Conservation (phyloP, 441 rosid species). For the Raphanus hybrid region DNA sequence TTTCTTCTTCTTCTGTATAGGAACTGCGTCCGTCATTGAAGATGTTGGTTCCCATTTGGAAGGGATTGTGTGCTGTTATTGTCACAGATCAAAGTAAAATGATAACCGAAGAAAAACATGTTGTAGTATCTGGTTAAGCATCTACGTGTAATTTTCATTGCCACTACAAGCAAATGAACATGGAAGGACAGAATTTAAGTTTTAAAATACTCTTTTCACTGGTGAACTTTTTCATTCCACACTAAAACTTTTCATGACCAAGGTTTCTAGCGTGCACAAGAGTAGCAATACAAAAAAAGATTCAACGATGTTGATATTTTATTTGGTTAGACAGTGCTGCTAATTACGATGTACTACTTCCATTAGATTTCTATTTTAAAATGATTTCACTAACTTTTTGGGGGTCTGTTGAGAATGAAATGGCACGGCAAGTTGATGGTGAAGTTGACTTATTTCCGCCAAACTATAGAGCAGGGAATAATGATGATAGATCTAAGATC, state of each 20-base stretch:
- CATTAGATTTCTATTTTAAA: neutral
- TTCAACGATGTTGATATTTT: constrained; percentile 3
- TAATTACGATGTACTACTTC: constrained; percentile 8
- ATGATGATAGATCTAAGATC: constrained; percentile 3
- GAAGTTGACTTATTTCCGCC: constrained; percentile 29
- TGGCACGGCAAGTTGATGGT: constrained; percentile 28
- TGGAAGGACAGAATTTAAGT: constrained; percentile 9
- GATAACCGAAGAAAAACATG: constrained; percentile 25
- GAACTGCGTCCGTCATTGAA: constrained; percentile 78
- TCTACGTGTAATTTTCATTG: neutral
- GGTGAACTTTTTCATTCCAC: neutral
- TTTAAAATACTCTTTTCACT: neutral
- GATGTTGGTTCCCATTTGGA: constrained; percentile 87
- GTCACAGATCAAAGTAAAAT: constrained; percentile 46
- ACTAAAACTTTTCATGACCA: constrained; percentile 6
- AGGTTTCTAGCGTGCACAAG: constrained; percentile 9
- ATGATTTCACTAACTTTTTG: constrained; percentile 20
- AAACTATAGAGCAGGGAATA: constrained; percentile 15
- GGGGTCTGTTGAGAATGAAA: constrained; percentile 29
- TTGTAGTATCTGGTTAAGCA: neutral
- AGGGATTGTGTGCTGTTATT: constrained; percentile 66
- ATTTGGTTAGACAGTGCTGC: constrained; percentile 9
- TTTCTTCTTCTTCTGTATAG: constrained; percentile 41
- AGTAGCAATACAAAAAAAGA: neutral
- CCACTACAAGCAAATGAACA: neutral